Evolutionary conservation across 495 filamentous ascomycete species (phyloP), one percentile per base, ranked within the genome.

Genomic region (Penicillium canescens): DNA sequence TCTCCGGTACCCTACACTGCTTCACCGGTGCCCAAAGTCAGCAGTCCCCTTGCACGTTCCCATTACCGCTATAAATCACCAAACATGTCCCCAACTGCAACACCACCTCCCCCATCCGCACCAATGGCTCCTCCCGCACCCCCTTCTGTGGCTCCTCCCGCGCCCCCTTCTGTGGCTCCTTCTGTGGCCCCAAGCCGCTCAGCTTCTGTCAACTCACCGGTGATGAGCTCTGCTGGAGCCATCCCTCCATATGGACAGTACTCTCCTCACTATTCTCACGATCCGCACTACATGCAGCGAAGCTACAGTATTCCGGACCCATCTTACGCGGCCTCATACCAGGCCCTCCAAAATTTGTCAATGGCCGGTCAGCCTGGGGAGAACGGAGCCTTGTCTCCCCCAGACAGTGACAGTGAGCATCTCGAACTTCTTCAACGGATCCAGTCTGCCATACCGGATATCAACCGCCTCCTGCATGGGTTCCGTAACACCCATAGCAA

Each of bases 391-490:
- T 67, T 63, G 1, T 67, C 66, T 12, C 68, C 66, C 10, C 64
- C 67, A 6, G 72, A 77, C 3, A 62, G 54, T 11, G 60, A 70
- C 26, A 61, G 64, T 13, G 75, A 78, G 39, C 68, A 75, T 14
- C 59, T 73, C 34, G 71, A 75, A 49, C 71, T 81, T 47, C 69
- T 82, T 6, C 58, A 74, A 33, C 63, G 78, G 11, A 75, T 82
- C 44, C 71, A 77, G 46, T 72, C 71, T 45, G 77, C 73, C 7
- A 72, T 82, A 50, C 79, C 79, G 4, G 79, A 82, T 40, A 70
- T 82, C 52, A 72, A 69, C 44, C 70, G 71, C 18, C 66, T 82
- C 28, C 61, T 82, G 13, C 62, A 72, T 56, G 71, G 71, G 4
- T 81, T 75, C 63, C 75, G 70, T 47, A 70, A 68, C 41, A 78